Conservation (phyloP, 257 asterid species). For the Nicotiana sylvestris region DNA sequence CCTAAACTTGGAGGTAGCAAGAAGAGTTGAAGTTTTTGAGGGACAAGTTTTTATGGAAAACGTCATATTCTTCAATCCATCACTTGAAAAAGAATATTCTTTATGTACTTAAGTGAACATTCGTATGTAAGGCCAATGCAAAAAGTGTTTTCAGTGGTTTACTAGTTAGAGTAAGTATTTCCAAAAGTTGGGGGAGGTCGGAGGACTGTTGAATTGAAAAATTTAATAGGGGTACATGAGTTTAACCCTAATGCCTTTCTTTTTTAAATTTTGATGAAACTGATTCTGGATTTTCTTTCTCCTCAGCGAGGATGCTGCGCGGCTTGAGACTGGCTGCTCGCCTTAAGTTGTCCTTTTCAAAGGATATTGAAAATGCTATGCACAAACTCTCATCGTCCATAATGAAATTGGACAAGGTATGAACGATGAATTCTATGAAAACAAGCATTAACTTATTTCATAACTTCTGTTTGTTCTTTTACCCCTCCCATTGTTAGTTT, state of each 20-base stretch:
- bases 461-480: background rate
- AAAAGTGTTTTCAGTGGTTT: background rate
- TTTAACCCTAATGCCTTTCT: background rate
- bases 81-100: background rate
- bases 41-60: background rate
- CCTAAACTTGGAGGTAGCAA: background rate
- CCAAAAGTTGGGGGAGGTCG: background rate
- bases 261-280: background rate
- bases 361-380: slow-evolving; percentile 72
- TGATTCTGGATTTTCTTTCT: background rate
- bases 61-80: background rate
- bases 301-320: slow-evolving; percentile 89
- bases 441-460: background rate
- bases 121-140: background rate
- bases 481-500: background rate
- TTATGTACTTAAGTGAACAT: background rate
- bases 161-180: background rate
- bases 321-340: slow-evolving; percentile 97
- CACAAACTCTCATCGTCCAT: slow-evolving; percentile 51
- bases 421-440: background rate
- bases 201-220: background rate
- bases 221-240: background rate
- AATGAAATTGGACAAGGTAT: slow-evolving; percentile 49
- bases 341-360: slow-evolving; percentile 63
- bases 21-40: background rate